Evolutionary conservation across 805 yeast species (phyloP).

Genomic region (Saturnispora quitensis): DNA sequence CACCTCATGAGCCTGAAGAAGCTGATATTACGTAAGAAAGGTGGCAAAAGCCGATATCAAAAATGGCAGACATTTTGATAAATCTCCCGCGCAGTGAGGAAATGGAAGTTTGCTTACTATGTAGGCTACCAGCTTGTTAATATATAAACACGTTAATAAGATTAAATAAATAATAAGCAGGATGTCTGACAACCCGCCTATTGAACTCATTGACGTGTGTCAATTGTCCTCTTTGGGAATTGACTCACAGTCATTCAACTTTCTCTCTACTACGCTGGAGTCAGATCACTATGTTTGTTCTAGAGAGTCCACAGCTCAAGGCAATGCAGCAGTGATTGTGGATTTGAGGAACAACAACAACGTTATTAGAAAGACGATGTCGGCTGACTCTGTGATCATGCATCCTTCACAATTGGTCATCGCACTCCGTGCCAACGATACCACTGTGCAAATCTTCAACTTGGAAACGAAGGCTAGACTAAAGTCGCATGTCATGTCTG

Average conservation of each 20-base stretch:
- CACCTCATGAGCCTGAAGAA: neutral
- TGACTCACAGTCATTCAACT: slow-evolving; percentile 75
- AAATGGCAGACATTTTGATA: neutral
- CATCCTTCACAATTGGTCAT: slow-evolving; percentile 85
- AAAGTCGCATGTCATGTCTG: slow-evolving; percentile 76
- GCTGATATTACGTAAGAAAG: neutral
- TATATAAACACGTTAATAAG: neutral
- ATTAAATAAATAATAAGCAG: neutral
- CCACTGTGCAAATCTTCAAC: slow-evolving; percentile 91
- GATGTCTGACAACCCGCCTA: slow-evolving; percentile 65
- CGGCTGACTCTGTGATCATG: slow-evolving; percentile 96
- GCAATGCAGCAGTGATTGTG: slow-evolving; percentile 90
- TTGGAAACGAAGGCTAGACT: slow-evolving; percentile 79
- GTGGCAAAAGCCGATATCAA: slow-evolving; percentile 1
- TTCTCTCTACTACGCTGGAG: slow-evolving; percentile 89
- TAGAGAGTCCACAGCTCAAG: slow-evolving; percentile 51
- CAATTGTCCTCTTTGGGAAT: slow-evolving; percentile 83
- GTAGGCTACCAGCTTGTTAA: neutral
- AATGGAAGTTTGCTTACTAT: neutral
- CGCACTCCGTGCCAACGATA: slow-evolving; percentile 91
- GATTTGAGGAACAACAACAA: slow-evolving; percentile 73
- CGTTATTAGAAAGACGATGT: slow-evolving; percentile 84
- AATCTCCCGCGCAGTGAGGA: neutral
- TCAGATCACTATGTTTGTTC: slow-evolving; percentile 85
- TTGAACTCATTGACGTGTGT: slow-evolving; percentile 91